Evolutionary conservation across 108 stramenopile genomes (phyloP).

Genomic region (Fragilaria radians): DNA sequence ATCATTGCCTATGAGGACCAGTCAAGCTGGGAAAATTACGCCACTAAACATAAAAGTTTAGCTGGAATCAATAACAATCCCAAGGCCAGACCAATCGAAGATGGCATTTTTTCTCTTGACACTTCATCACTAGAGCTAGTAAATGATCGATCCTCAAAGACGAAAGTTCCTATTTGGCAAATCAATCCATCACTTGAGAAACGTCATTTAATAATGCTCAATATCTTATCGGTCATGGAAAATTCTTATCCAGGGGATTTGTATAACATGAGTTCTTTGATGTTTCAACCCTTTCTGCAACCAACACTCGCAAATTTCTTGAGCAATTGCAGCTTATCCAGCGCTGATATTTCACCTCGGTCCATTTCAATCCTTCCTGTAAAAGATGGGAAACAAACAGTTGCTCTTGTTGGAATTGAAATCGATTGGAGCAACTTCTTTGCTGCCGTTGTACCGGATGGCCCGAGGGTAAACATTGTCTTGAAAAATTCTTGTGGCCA

Average conservation of each 20-base stretch:
- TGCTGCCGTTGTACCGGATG: background rate
- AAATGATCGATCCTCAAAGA: background rate
- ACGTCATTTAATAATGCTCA: background rate
- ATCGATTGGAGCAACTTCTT: background rate
- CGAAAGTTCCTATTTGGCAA: background rate
- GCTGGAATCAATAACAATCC: background rate
- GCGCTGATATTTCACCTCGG: too few relatives aligned
- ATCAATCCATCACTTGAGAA: background rate
- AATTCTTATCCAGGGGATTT: too few relatives aligned
- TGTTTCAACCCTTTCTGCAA: too few relatives aligned
- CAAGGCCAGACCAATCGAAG: background rate
- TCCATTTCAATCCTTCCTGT: background rate
- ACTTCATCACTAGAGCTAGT: background rate
- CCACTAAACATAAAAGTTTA: background rate
- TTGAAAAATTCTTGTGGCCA: background rate
- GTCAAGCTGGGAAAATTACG: background rate
- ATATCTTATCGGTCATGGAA: background rate
- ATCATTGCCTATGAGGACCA: background rate
- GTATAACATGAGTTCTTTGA: too few relatives aligned
- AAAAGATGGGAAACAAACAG: background rate
- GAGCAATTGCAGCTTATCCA: too few relatives aligned
- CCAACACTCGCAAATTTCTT: too few relatives aligned
- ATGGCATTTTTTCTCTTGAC: background rate
- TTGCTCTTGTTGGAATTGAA: background rate
- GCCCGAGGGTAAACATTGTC: background rate